Percentiles rank a stretch among this genome's conserved stretches.
Conservation (phyloP, 331 rosid genomes). For the Erythrophleum ivorense region DNA sequence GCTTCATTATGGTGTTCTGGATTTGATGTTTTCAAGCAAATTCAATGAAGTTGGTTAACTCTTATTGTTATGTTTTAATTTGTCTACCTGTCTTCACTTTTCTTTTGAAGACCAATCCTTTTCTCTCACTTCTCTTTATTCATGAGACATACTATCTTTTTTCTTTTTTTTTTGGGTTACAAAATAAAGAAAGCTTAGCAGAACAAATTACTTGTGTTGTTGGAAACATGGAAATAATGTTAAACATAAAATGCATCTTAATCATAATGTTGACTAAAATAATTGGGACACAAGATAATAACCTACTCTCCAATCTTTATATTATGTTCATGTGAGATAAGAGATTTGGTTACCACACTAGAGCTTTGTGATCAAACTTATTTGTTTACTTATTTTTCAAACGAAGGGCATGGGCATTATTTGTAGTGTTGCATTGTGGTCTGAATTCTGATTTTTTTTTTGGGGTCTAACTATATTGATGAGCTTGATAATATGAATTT, state of each 20-base stretch:
- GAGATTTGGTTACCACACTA: not conserved
- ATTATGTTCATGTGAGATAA: not conserved
- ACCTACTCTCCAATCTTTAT: not conserved
- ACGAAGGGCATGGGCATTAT: not conserved
- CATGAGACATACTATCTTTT: not conserved
- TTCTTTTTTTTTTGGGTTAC: not conserved
- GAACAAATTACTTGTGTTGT: not conserved
- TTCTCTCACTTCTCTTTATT: conserved; percentile 1
- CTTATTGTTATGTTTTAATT: not conserved
- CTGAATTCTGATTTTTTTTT: not conserved
- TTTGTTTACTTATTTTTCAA: no score
- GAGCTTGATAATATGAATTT: not conserved
- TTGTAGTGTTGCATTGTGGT: not conserved
- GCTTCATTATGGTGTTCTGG: not conserved
- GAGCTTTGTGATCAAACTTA: not conserved
- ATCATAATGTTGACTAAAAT: not conserved
- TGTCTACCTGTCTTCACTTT: not conserved
- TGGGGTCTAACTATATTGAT: not conserved
- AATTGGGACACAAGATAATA: not conserved
- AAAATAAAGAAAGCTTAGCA: not conserved
- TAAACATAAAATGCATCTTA: not conserved
- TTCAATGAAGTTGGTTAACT: not conserved
- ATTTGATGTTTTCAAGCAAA: not conserved
- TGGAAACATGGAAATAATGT: conserved; percentile 6
- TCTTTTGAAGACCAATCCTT: not conserved